Evolutionary conservation across 495 filamentous ascomycete genomes (phyloP), one percentile per base, ranked within the genome.

Genomic region (Neurospora sp.): DNA sequence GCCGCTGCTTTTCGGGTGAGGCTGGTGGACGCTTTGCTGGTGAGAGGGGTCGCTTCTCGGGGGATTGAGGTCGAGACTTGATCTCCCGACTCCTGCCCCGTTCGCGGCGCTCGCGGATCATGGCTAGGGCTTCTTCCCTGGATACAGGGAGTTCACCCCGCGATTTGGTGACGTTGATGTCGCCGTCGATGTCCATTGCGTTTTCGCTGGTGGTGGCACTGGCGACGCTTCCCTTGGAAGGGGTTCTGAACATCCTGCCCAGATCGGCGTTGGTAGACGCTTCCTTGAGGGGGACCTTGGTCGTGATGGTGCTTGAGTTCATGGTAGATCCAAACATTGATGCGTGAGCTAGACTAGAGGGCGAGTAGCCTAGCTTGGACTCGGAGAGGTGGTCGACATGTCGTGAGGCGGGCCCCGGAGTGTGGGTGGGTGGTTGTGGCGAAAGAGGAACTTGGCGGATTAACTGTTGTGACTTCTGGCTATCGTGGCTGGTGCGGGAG

Each of bases 101-200:
- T 4, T 84, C 87, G 39, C 88, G 78, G 1, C 87, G 82, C 75
- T 87, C 85, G 54, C 84, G 79, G 70, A 89, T 89, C 82, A 85
- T 82, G 23, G 84, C 86, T 5, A 89, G 81, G n/a, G 86, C 86
- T 78, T 89, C 80, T 78, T 89, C 88, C 70, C 87, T 81, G 39
- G 85, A 85, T 16, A 66, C 54, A 1, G 54, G 54, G 12, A 66
- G 27, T 18, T 66, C 54, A 1, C 54, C 27, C 14, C 31, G 14
- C 14, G 54, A 1, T 18, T 66, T 86, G 73, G 78, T 86, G 23
- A 80, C 76, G 78, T 85, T 84, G 72, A 86, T 86, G n/a, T 66
- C 48, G 11, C 70, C 73, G 20, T 70, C 62, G 11, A 81, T 77
- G 79, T 86, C 84, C 72, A 86, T 86, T 9, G 46, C 54, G 4